Evolutionary conservation across 257 asterid genomes (phyloP).

Genomic region (Rhazya stricta): DNA sequence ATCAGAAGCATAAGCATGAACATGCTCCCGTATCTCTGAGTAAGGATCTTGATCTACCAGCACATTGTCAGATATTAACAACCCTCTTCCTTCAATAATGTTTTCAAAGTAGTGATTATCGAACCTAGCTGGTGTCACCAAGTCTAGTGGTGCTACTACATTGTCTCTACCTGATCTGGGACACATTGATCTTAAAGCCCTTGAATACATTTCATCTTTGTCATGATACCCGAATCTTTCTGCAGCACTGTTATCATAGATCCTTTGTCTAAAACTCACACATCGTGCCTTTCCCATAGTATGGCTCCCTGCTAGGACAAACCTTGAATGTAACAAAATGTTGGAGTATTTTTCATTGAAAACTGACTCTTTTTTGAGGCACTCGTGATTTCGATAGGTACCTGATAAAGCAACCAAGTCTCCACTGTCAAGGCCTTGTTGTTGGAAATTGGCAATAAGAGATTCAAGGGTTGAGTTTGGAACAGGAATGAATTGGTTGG

Average conservation of each 20-base stretch:
- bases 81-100: slow-evolving; percentile 37
- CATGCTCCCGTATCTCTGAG: slow-evolving; percentile 29
- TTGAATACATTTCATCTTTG: slow-evolving; percentile 31
- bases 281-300: slow-evolving; percentile 57
- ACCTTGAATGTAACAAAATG: not conserved
- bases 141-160: slow-evolving; percentile 33
- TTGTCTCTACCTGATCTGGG: slow-evolving; percentile 45
- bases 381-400: slow-evolving; percentile 6
- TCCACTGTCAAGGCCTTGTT: slow-evolving; percentile 31
- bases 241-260: slow-evolving; percentile 34
- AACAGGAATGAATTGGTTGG: slow-evolving; percentile 27
- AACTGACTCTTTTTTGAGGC: not conserved
- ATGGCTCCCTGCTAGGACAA: slow-evolving; percentile 41
- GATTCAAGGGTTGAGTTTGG: slow-evolving; percentile 28
- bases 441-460: slow-evolving; percentile 28
- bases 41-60: slow-evolving; percentile 26
- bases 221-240: slow-evolving; percentile 25
- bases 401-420: slow-evolving; percentile 63
- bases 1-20: slow-evolving; percentile 32
- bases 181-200: slow-evolving; percentile 31
- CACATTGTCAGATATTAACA: slow-evolving; percentile 51
- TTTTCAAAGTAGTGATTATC: slow-evolving; percentile 50
- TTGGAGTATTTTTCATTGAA: not conserved
- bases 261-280: slow-evolving; percentile 47
- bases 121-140: slow-evolving; percentile 32